phyloP scores from a whole-genome alignment of 768 basidiomycete genomes.

The Trametes cingulata region DNA sequence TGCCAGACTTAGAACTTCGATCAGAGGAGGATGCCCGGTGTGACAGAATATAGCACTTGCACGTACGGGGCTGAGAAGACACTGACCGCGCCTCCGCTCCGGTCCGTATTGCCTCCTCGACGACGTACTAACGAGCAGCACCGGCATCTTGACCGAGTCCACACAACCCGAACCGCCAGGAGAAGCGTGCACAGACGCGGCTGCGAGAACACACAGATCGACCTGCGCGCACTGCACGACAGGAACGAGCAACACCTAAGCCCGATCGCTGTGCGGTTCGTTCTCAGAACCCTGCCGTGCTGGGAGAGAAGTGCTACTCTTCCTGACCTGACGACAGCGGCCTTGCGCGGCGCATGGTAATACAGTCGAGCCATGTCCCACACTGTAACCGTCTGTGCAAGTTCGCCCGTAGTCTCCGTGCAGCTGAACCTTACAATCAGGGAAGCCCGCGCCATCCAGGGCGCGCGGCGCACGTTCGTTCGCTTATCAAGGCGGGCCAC shows the following conservation, averaged over 20 bases:
- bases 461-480: not conserved
- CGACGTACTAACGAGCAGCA: not conserved
- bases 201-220: slow-evolving; percentile 4
- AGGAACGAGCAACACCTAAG: slow-evolving; percentile 3
- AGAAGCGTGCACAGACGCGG: not conserved
- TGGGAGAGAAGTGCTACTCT: slow-evolving; percentile 4
- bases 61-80: not conserved
- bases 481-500: not conserved
- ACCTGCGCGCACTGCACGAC: not conserved
- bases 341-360: not conserved
- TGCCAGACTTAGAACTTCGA: slow-evolving; percentile 8
- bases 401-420: not conserved
- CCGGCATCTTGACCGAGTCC: slow-evolving; percentile 10
- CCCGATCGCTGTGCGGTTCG: slow-evolving; percentile 5
- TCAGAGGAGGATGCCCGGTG: not conserved
- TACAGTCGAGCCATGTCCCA: not conserved
- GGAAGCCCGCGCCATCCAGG: not conserved
- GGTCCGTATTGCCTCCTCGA: not conserved
- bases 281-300: not conserved
- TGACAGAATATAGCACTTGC: not conserved
- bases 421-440: not conserved
- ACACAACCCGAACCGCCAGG: no score
- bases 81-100: not conserved
- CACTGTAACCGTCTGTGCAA: not conserved
- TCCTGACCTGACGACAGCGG: slow-evolving; percentile 1